Evolutionary conservation across 768 basidiomycete species (phyloP), one percentile per base, ranked within the genome.

Genomic region (Mycena amicta): DNA sequence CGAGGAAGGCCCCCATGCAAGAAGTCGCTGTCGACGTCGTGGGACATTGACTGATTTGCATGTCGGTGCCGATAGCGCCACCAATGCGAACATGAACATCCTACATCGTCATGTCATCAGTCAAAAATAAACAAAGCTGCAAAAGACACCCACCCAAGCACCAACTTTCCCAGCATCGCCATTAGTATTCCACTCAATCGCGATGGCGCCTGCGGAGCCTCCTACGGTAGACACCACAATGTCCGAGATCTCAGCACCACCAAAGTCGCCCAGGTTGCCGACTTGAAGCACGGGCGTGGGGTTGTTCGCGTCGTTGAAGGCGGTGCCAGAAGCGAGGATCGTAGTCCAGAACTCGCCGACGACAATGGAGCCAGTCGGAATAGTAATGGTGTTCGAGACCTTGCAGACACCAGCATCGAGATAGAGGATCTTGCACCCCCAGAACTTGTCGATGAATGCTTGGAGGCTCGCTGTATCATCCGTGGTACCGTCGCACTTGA

Each of bases 351-450:
- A 66, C 55, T 74, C 73, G 23, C 73, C 73, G 23, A 72, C 70
- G 22, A 73, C 62, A 16, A 64, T 65, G 25, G 72, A 66, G 18
- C 72, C 73, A n/a, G 66, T 64, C 4, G 73, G 73, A 43, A 74
- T 67, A 2, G 57, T 65, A 53, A 74, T 61, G 25, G 73, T 74
- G 16, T 49, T 43, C 13, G 64, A 60, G 2, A 72, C 68, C 15
- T 60, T 16, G 60, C 70, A 73, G 13, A 59, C 69, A 43, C 72
- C 73, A 18, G 79, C 78, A 61, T 85, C 84, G 62, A 84, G 75
- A 72, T 82, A 85, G 54, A 84, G 80, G 67, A 84, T 79, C 68
- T 80, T 84, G 71, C 79, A 80, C 18, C 83, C 80, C 41, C 79
- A 70, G 66, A 74, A 81, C 77, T 81, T 50, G n/a, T 52, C 15